Percentiles rank a stretch among this genome's conserved stretches.
phyloP scores from a whole-genome alignment of 179 eudicot species.

The Heliamphora pulchella region DNA sequence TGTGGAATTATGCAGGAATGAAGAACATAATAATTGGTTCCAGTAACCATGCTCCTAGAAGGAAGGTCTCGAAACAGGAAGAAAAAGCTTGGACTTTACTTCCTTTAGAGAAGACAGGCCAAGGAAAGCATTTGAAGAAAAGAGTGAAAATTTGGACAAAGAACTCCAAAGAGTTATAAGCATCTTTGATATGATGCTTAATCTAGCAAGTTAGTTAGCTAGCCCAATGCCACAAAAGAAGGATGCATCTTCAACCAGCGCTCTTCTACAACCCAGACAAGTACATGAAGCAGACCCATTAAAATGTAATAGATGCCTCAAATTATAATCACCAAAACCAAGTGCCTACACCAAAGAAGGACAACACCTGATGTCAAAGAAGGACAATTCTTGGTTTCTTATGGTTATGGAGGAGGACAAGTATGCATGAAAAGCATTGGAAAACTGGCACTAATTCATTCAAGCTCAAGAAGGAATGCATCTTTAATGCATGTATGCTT shows the following conservation, averaged over 20 bases:
- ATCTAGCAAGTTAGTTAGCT: not conserved
- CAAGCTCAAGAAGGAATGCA: not conserved
- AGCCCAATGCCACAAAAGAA: constrained; percentile 1
- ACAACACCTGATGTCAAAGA: too few species aligned
- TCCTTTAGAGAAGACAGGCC: not conserved
- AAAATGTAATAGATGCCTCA: not conserved
- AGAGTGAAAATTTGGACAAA: not conserved
- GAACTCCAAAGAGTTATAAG: not conserved
- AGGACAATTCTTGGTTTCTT: too few species aligned
- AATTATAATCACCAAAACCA: not conserved
- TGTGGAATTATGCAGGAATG: not conserved
- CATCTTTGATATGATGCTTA: not conserved
- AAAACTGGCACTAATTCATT: too few species aligned
- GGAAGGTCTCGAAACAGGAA: constrained; percentile 5
- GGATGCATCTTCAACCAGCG: not conserved
- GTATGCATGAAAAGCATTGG: too few species aligned
- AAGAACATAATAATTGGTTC: not conserved
- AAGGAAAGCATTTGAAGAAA: not conserved
- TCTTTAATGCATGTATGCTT: not conserved
- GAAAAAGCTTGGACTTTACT: not conserved
- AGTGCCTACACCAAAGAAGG: not conserved
- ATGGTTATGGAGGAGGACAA: too few species aligned
- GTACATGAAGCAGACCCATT: not conserved
- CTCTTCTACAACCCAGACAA: not conserved
- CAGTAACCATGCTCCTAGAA: constrained; percentile 12